Evolutionary conservation across 805 yeast genomes (phyloP).

Genomic region (Metschnikowia rubicola): DNA sequence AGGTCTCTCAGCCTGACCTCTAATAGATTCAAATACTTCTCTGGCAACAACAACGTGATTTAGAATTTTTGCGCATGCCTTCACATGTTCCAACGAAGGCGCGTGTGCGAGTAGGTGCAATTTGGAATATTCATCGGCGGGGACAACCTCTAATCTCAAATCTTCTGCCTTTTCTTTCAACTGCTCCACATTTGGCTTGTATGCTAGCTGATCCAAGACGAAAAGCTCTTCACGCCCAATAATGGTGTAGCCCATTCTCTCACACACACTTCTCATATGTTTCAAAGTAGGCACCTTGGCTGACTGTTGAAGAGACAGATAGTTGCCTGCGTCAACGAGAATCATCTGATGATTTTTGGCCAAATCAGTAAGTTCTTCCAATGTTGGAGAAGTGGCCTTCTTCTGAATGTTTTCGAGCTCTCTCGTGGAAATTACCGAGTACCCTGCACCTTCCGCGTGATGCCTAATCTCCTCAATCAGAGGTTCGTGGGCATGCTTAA

Average conservation of each 20-base stretch:
- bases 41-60: not conserved
- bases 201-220: conserved; percentile 14
- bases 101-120: conserved; percentile 15
- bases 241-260: conserved; percentile 10
- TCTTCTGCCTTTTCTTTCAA: conserved; percentile 13
- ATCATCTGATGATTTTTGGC: conserved; percentile 2
- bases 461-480: conserved; percentile 7
- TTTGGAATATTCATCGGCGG: not conserved
- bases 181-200: conserved; percentile 17
- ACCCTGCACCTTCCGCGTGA: conserved; percentile 4
- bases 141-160: conserved; percentile 3
- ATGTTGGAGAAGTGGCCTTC: conserved; percentile 16
- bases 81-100: conserved; percentile 18
- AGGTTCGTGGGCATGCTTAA: conserved; percentile 15
- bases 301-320: conserved; percentile 17
- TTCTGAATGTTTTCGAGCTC: conserved; percentile 5
- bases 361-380: conserved; percentile 8
- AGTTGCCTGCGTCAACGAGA: conserved; percentile 2
- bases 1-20: conserved; percentile 6
- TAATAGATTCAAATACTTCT: not conserved
- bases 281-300: conserved; percentile 31
- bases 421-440: not conserved
- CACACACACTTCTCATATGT: conserved; percentile 16
- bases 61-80: conserved; percentile 10
- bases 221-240: conserved; percentile 6